Percentiles rank a stretch among this genome's conserved stretches.
These are phyloP conservation scores for Globisporangium nagaii DNA, from an alignment of 352 stramenopile species.

Conservation along the genomic window DNA sequence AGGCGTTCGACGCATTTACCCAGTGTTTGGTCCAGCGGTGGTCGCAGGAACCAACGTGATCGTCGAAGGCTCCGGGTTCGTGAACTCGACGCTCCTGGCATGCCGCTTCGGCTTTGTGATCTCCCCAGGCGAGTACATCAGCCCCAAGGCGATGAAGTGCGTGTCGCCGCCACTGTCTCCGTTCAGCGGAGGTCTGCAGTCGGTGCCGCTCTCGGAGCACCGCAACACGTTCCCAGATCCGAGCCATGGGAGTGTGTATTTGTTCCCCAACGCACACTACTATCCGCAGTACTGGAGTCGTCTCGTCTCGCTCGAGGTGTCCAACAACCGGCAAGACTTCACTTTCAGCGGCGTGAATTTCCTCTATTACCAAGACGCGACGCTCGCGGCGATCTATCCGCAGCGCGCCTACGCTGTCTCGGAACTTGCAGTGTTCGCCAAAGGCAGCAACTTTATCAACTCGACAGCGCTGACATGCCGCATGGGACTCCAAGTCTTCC, in stretches of 20 bases:
- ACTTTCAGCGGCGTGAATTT: conserved; percentile 88
- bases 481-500: conserved; percentile 72
- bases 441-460: conserved; percentile 89
- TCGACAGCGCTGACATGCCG: conserved; percentile 86
- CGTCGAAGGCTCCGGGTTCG: conserved; percentile 83
- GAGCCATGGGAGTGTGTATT: conserved; percentile 43
- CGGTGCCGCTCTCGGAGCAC: conserved; percentile 67
- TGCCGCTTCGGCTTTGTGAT: conserved; percentile 87
- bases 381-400: conserved; percentile 61
- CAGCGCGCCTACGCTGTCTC: conserved; percentile 37
- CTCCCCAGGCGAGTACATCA: conserved; percentile 82
- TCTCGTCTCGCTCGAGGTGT: conserved; percentile 92
- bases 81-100: conserved; percentile 77
- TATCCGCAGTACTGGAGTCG: conserved; percentile 87
- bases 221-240: conserved; percentile 58
- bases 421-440: conserved; percentile 54
- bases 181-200: conserved; percentile 46
- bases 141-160: conserved; percentile 77
- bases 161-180: conserved; percentile 61
- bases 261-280: conserved; percentile 80
- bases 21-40: conserved; percentile 85
- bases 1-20: conserved; percentile 63
- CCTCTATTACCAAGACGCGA: conserved; percentile 89
- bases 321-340: conserved; percentile 95
- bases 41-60: conserved; percentile 79